Base-by-base conservation (phyloP, 306 rosid genomes). In the Fagus sylvatica region DNA sequence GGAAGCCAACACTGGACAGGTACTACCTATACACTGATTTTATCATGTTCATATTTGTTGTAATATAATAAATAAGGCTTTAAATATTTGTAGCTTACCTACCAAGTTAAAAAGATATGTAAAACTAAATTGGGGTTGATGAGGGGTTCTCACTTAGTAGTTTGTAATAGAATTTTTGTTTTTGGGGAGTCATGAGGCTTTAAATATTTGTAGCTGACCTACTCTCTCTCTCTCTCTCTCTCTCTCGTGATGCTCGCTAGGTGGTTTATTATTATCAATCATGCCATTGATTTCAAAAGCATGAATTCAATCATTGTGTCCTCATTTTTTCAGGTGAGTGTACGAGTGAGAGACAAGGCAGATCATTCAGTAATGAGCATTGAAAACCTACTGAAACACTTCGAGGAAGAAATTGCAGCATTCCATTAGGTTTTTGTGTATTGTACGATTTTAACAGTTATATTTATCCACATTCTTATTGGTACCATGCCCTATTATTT, bases 1-100 rank as follows among this genome's bases (percentile, higher is more conserved):
- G 76, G 98, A 94, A 77, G 95, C 93, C 46, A 85, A 89, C 65
- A 81, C 91, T 2, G 97, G 97, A 87, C 95, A 94, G 98, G 98
- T 92, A 80, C 77, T 71, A 33, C 75, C 64, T 30, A 53, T 76
- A 59, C 67, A 15, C 67, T 61, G 16, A 12, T 28, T 64, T 64
- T 64, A 43, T 32, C 3, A 34, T 6, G 12, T 9, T 54, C 28
- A 16, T 70, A 28, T 33, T 16, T 60, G 65, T 54, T 42, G 17
- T 22, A 65, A 4, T 39, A 12, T 65, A 13, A 33, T 56, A 22
- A 28, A 56, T 19, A 12, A 33, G 41, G 43, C 69, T 12, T 62
- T 13, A 33, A 33, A 62, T 13, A 6, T 15, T 56, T 56, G 34
- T 22, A 34, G 28, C 28, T 22, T 22, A 22, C 28, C 28, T 22